Evolutionary conservation across 768 basidiomycete species (phyloP), one percentile per base, ranked within the genome.

Genomic region (Boletus huronensis): DNA sequence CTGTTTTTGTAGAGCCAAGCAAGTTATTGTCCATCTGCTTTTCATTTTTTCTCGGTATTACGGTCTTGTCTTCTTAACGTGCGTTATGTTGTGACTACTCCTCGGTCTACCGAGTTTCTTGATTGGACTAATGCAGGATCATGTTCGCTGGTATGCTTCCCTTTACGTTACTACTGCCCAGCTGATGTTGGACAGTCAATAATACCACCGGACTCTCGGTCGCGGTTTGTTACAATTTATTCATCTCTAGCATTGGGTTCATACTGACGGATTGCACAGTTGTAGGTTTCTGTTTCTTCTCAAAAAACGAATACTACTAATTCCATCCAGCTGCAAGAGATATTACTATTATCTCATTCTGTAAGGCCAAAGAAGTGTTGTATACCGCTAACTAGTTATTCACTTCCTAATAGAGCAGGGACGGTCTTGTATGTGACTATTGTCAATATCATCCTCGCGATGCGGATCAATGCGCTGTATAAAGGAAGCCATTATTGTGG

Each of bases 1-100:
- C 6, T 7, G 13, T 21, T n/a, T 39, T 29, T 43, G 28, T 14
- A 55, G 34, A 32, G 14, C 29, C n/a, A 58, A 50, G 21, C 57
- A n/a, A 21, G 13, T 51, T 16, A 14, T 67, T 29, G 11, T 67
- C n/a, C 51, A 31, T 31, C 16, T 50, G 2, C 50, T 66, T 26
- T 66, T 64, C 44, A 39, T 67, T 26, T 62, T 66, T 32, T 48
- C 63, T 21, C 62, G 65, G 21, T 66, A 67, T 44, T 66, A 66
- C 19, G 64, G 65, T 13, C 36, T 65, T 29, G n/a, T 67, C 26
- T 66, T 53, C 49, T 54, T 64, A 32, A 50, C 48, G 62, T 66
- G 14, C 28, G 57, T 53, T 41, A 10, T 26, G 8, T 19, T 6
- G 7, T 10, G 21, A 17, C n/a, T 25, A n/a, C 29, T 13, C 13